Percentiles rank a stretch among this genome's conserved stretches.
phyloP scores from a whole-genome alignment of 2,329 filamentous ascomycete species.

The Xylariales sp. region DNA sequence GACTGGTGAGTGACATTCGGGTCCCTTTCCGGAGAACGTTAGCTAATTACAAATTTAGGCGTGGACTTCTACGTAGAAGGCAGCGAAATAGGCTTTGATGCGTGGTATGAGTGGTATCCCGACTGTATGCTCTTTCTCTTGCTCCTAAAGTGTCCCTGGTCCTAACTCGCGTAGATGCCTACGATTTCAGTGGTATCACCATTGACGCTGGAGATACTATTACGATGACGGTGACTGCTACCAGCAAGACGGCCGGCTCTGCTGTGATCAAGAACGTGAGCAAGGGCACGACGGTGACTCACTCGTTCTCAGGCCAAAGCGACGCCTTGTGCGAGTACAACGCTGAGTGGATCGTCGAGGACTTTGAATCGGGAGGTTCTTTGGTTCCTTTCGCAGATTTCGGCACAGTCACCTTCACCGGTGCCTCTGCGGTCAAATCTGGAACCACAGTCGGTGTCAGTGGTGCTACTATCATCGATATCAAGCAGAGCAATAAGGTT shows the following conservation, averaged over 20 bases:
- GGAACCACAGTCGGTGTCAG: slow-evolving; percentile 30
- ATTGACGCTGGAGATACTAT: slow-evolving; percentile 27
- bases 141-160: too few relatives aligned
- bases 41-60: not conserved
- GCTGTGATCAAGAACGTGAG: slow-evolving; percentile 47
- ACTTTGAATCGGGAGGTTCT: slow-evolving; percentile 35
- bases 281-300: slow-evolving; percentile 45
- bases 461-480: slow-evolving; percentile 39
- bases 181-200: slow-evolving; percentile 43
- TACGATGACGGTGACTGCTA: slow-evolving; percentile 28
- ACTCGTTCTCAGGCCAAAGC: slow-evolving; percentile 42
- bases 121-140: too few relatives aligned
- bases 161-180: too few relatives aligned
- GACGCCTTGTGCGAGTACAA: slow-evolving; percentile 48
- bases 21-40: too few relatives aligned
- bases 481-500: slow-evolving; percentile 35
- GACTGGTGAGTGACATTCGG: too few relatives aligned
- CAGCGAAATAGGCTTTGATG: slow-evolving; percentile 40
- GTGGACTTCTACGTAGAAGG: slow-evolving; percentile 49
- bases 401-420: slow-evolving; percentile 38
- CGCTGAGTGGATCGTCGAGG: slow-evolving; percentile 61
- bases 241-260: slow-evolving; percentile 36
- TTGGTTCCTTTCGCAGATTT: slow-evolving; percentile 44
- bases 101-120: slow-evolving; percentile 55
- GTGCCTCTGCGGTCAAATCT: slow-evolving; percentile 27